A percentile compares a stretch with the other conserved stretches of the same genome.
Evolutionary conservation across 768 basidiomycete species (phyloP).

Genomic region (Boletus vinaceobasis): DNA sequence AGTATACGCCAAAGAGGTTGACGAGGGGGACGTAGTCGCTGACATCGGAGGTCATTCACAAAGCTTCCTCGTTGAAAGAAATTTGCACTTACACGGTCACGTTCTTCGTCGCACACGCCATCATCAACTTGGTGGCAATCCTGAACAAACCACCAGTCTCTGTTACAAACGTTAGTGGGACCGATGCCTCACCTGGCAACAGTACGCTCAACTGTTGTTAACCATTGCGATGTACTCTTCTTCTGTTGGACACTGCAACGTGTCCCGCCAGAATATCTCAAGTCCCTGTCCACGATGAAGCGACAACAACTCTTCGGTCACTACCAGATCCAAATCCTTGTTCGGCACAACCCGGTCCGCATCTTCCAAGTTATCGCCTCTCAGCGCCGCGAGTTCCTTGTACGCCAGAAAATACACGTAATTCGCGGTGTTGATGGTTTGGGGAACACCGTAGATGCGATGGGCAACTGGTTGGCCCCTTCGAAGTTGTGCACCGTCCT

Average conservation of each 20-base stretch:
- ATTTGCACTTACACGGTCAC: constrained; percentile 46
- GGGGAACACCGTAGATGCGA: constrained; percentile 94
- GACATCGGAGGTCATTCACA: neutral
- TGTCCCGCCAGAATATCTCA: constrained; percentile 93
- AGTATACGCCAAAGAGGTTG: constrained; percentile 91
- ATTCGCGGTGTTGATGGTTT: constrained; percentile 96
- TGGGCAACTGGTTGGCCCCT: constrained; percentile 87
- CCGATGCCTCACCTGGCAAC: constrained; percentile 59
- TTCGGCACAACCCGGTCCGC: constrained; percentile 50
- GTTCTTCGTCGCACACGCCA: constrained; percentile 76
- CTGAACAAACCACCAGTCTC: constrained; percentile 94
- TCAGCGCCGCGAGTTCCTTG: constrained; percentile 55
- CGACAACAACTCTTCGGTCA: constrained; percentile 61
- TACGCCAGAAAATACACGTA: constrained; percentile 96
- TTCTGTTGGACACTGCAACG: constrained; percentile 86
- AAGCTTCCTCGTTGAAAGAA: neutral
- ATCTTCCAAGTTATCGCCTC: constrained; percentile 1
- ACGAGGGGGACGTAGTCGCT: constrained; percentile 92
- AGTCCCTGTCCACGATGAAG: constrained; percentile 94
- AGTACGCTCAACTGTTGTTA: constrained; percentile 70
- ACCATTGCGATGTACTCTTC: constrained; percentile 96
- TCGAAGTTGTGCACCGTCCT: constrained; percentile 84
- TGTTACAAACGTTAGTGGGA: constrained; percentile 30
- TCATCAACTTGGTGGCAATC: constrained; percentile 93
- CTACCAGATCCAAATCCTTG: constrained; percentile 59